These are phyloP conservation scores for Geranium rotundifolium DNA, from an alignment of 345 rosid genomes.

Conservation along the genomic window DNA sequence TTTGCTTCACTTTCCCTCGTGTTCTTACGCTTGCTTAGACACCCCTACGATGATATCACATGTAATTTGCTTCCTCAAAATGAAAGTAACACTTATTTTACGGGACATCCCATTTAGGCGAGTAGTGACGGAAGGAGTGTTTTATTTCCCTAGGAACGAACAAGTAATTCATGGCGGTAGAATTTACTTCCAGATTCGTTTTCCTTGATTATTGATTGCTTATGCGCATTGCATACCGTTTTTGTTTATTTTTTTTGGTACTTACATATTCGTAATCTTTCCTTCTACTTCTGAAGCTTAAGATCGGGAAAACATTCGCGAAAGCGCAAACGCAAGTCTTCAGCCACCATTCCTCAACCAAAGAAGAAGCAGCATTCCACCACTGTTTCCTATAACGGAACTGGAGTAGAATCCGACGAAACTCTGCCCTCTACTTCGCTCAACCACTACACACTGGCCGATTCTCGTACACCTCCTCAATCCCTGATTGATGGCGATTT, in stretches of 20 bases:
- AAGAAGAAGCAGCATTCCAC: slow-evolving; percentile 52
- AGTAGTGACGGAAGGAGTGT: too few relatives aligned
- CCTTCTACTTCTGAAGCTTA: slow-evolving; percentile 38
- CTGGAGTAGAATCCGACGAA: slow-evolving; percentile 23
- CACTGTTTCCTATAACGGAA: slow-evolving; percentile 19
- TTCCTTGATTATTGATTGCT: not conserved
- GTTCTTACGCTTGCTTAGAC: too few relatives aligned
- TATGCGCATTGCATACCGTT: not conserved
- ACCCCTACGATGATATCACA: too few relatives aligned
- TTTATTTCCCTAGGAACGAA: too few relatives aligned
- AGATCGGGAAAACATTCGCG: slow-evolving; percentile 52
- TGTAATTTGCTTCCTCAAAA: too few relatives aligned
- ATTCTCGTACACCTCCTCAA: slow-evolving; percentile 20
- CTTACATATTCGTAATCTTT: not conserved
- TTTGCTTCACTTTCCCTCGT: too few relatives aligned
- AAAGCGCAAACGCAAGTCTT: slow-evolving; percentile 74
- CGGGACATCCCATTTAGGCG: too few relatives aligned
- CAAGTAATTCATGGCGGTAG: too few relatives aligned
- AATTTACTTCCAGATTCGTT: too few relatives aligned
- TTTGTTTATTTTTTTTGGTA: not conserved
- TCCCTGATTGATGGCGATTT: slow-evolving; percentile 23
- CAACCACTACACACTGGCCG: slow-evolving; percentile 22
- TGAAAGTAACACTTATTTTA: too few relatives aligned
- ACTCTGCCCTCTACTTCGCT: slow-evolving; percentile 28
- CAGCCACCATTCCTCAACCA: slow-evolving; percentile 37